Percentiles rank a stretch among this genome's conserved stretches.
Conservation (phyloP, 768 basidiomycete species). For the Xerocomus brunneocitrinus region DNA sequence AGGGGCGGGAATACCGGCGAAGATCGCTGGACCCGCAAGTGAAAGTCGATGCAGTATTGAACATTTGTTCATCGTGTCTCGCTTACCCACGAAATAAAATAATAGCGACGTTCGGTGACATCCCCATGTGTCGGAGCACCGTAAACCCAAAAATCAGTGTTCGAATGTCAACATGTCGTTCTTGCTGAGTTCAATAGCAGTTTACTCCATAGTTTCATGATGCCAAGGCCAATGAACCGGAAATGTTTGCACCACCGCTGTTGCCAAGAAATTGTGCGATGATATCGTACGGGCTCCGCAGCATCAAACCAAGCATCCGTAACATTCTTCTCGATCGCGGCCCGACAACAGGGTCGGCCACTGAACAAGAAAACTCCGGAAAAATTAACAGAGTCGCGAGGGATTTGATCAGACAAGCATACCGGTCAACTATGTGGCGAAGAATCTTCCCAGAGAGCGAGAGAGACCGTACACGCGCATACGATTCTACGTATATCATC, state of each 20-base stretch:
- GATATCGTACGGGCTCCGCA: not conserved
- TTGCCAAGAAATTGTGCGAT: not conserved
- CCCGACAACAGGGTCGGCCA: slow-evolving; percentile 63
- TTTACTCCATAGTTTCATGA: not conserved
- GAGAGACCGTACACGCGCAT: slow-evolving; percentile 77
- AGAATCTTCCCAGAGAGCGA: slow-evolving; percentile 85
- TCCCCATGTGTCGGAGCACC: not conserved
- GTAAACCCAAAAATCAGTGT: not conserved
- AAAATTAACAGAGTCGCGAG: not conserved
- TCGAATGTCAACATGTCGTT: not conserved
- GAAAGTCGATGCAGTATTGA: not conserved
- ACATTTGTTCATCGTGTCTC: not conserved
- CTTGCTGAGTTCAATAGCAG: not conserved
- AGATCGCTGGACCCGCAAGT: slow-evolving; percentile 73
- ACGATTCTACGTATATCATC: slow-evolving; percentile 89
- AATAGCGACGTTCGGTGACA: not conserved
- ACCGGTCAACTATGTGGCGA: slow-evolving; percentile 78
- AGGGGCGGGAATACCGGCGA: slow-evolving; percentile 64
- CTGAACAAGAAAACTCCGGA: slow-evolving; percentile 77
- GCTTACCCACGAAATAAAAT: not conserved
- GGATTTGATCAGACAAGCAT: slow-evolving; percentile 52
- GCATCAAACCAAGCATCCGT: slow-evolving; percentile 61
- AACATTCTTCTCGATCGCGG: slow-evolving; percentile 44
- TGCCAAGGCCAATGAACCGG: not conserved
- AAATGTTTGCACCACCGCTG: not conserved